Percentiles rank a stretch among this genome's conserved stretches.
These are phyloP conservation scores for Neoascochyta sp. DNA, from an alignment of 2,329 filamentous ascomycete species.

Conservation along the genomic window DNA sequence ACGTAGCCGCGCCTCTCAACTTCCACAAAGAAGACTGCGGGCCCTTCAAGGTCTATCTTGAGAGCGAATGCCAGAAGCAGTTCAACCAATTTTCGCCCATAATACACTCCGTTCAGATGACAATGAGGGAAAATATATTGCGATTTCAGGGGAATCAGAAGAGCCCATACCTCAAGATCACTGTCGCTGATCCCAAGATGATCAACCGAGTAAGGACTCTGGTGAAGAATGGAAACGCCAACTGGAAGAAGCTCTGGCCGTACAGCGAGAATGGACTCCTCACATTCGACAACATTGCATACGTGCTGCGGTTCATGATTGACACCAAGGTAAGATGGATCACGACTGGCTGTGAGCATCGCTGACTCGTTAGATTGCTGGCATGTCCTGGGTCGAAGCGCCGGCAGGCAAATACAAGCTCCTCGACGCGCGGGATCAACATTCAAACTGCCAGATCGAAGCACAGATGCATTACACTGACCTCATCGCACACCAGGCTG, in stretches of 20 bases:
- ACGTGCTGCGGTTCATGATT: constrained; percentile 95
- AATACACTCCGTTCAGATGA: constrained; percentile 77
- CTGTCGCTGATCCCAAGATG: constrained; percentile 81
- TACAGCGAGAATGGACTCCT: constrained; percentile 62
- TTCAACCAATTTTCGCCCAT: constrained; percentile 59
- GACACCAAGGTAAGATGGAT: constrained; percentile 68
- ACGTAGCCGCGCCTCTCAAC: constrained; percentile 78
- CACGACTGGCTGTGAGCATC: neutral
- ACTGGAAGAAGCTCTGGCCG: constrained; percentile 88
- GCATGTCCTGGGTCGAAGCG: constrained; percentile 97
- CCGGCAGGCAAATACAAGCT: constrained; percentile 70
- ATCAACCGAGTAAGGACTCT: constrained; percentile 71
- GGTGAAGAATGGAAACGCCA: constrained; percentile 72
- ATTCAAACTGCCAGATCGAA: constrained; percentile 96
- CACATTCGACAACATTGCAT: constrained; percentile 95
- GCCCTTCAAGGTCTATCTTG: constrained; percentile 74
- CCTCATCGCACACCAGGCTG: constrained; percentile 79
- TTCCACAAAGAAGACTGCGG: constrained; percentile 78
- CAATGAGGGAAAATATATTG: constrained; percentile 85
- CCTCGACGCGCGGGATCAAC: constrained; percentile 61
- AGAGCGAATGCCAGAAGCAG: constrained; percentile 63
- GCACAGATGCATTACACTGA: constrained; percentile 78
- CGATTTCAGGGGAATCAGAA: constrained; percentile 92
- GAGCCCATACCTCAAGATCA: constrained; percentile 89
- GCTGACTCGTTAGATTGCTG: constrained; percentile 59